Conservation (phyloP, 495 filamentous ascomycete species). For the Podospora didyma region DNA sequence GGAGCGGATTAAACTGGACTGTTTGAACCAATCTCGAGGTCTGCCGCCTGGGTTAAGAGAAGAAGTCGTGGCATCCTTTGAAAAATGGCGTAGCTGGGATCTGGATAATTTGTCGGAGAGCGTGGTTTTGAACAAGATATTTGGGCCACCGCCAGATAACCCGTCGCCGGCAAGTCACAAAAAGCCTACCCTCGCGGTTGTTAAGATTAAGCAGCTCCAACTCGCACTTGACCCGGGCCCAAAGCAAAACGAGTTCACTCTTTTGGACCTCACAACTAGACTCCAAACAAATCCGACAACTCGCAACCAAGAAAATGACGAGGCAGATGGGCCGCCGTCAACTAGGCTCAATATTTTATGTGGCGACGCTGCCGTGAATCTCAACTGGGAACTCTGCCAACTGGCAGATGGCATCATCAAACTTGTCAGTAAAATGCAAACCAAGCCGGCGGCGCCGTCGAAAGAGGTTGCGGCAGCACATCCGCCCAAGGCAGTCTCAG, state of each 20-base stretch:
- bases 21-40: slow-evolving; percentile 35
- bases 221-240: slow-evolving; percentile 76
- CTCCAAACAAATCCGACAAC: slow-evolving; percentile 23
- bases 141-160: slow-evolving; percentile 41
- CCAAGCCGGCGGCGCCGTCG: slow-evolving; percentile 10
- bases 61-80: slow-evolving; percentile 64
- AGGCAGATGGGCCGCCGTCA: slow-evolving; percentile 16
- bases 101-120: slow-evolving; percentile 72
- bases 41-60: slow-evolving; percentile 56
- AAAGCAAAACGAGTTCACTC: slow-evolving; percentile 67
- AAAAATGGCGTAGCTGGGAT: slow-evolving; percentile 91
- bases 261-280: slow-evolving; percentile 42
- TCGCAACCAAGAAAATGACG: not conserved
- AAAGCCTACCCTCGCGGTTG: slow-evolving; percentile 41
- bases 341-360: slow-evolving; percentile 64
- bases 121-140: slow-evolving; percentile 71
- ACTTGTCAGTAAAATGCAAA: slow-evolving; percentile 42
- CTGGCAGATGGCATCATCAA: slow-evolving; percentile 69
- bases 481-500: slow-evolving; percentile 1
- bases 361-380: slow-evolving; percentile 55
- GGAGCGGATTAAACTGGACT: slow-evolving; percentile 47
- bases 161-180: slow-evolving; percentile 1
- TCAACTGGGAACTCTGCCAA: slow-evolving; percentile 86
- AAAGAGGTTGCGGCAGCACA: not conserved
- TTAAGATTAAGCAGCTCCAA: slow-evolving; percentile 54